Evolutionary conservation across 2,329 filamentous ascomycete genomes (phyloP).

Genomic region (Sporothrix euskadiensis): DNA sequence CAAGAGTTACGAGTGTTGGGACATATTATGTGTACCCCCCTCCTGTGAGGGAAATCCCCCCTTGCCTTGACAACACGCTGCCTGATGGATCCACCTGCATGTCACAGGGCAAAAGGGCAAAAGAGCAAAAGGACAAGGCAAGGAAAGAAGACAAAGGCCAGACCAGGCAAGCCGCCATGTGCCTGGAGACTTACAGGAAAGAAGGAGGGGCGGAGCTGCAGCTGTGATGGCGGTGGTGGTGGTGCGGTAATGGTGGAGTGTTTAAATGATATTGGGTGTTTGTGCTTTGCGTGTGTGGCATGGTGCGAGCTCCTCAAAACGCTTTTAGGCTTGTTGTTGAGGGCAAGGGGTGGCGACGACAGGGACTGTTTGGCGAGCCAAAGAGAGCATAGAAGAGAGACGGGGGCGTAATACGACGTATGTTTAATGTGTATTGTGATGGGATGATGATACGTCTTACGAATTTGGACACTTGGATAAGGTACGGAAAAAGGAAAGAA

Average conservation of each 20-base stretch:
- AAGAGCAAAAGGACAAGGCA: background rate
- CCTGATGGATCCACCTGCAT: conserved; percentile 5
- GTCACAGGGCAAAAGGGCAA: conserved; percentile 19
- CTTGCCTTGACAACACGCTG: background rate
- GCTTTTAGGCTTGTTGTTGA: background rate
- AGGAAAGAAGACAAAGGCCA: background rate
- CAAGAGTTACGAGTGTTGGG: background rate
- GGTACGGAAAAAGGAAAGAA: background rate
- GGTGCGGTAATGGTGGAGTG: background rate
- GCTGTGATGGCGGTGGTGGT: background rate
- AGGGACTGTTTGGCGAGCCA: background rate
- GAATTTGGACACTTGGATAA: conserved; percentile 3
- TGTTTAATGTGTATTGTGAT: background rate
- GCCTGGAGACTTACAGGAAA: conserved; percentile 9
- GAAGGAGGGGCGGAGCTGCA: conserved; percentile 4
- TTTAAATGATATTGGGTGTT: background rate
- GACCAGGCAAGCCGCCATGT: conserved; percentile 28
- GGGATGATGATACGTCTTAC: conserved; percentile 14
- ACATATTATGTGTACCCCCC: background rate
- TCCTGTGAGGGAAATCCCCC: background rate
- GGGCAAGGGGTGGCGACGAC: conserved; percentile 13
- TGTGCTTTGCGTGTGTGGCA: background rate
- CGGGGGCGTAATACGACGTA: background rate
- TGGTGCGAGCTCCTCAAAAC: background rate
- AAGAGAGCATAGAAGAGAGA: background rate